phyloP scores from a whole-genome alignment of 2,329 filamentous ascomycete genomes.

The Diaporthe nobilis region DNA sequence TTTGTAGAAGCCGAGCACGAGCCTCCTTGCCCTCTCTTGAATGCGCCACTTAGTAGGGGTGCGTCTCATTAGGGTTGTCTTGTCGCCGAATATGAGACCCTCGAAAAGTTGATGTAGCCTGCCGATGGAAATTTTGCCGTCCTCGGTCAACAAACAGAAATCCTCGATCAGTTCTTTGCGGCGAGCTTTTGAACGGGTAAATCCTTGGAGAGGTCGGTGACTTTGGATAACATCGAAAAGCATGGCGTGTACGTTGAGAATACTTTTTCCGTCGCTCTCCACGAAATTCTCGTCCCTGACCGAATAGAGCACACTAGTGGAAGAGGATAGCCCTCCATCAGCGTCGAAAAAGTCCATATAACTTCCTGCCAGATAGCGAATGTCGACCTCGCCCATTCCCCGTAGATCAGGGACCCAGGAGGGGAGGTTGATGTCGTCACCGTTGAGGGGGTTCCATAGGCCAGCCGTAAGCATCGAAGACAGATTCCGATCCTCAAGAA shows the following conservation, averaged over 20 bases:
- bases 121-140: neutral
- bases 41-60: fast-evolving
- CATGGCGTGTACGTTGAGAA: neutral
- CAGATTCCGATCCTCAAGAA: neutral
- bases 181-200: neutral
- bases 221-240: neutral
- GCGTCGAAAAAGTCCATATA: neutral
- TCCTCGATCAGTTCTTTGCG: neutral
- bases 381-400: neutral
- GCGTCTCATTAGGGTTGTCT: too few relatives aligned
- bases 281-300: neutral
- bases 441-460: neutral
- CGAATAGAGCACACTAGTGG: neutral
- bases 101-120: neutral
- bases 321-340: neutral
- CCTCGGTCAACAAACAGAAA: neutral
- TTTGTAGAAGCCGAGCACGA: neutral
- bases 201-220: neutral
- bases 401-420: constrained; percentile 19
- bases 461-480: neutral
- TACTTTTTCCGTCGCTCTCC: neutral
- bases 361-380: neutral
- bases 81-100: neutral
- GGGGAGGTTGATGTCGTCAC: neutral
- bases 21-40: neutral